Evolutionary conservation across 345 rosid genomes (phyloP), one percentile per base, ranked within the genome.

Genomic region (Garcia nutans): DNA sequence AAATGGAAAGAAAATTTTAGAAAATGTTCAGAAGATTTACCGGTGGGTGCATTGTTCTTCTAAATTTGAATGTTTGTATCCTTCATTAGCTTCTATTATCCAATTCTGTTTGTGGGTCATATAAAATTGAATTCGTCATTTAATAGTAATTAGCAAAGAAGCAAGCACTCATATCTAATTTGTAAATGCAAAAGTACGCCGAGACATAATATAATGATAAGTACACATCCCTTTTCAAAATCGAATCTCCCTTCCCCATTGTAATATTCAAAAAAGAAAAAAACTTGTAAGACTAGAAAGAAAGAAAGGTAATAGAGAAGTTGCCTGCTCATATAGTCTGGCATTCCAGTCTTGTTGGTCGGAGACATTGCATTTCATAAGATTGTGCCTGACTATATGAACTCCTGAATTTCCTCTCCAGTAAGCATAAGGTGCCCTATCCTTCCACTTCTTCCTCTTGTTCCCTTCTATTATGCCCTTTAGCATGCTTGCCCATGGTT

Each of bases 341-440:
- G 97, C 97, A 74, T 89, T 88, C 98, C 98, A 94, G 74, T 94
- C 98, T 41, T 87, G 85, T 17, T 80, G 60, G 1, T 84, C 80
- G 0, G 97, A 83, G 80, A 86, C 85, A 76, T 92, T 90, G 76
- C 98, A 94, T 56, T 71, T 91, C 70, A 92, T 70, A 55, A 94
- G 97, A 73, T 87, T 90, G 78, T 82, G 79, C 76, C 98, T 84
- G 47, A 85, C 82, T 52, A 60, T 80, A 23, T 91, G 91, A 1
- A 92, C 97, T 13, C 26, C 0, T 8, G 97, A 93, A 74, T 94
- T 94, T 20, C 98, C 98, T 74, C 86, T 92, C 97, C 98, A 94
- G 19, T 88, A 92, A 10, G 98, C 97, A 67, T 87, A 80, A 47
- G 98, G 92, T 56, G 85, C 88, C 78, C 97, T 89, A 12, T 87